Conservation (phyloP, 2,329 filamentous ascomycete species). For the Monosporascus cannonballus region DNA sequence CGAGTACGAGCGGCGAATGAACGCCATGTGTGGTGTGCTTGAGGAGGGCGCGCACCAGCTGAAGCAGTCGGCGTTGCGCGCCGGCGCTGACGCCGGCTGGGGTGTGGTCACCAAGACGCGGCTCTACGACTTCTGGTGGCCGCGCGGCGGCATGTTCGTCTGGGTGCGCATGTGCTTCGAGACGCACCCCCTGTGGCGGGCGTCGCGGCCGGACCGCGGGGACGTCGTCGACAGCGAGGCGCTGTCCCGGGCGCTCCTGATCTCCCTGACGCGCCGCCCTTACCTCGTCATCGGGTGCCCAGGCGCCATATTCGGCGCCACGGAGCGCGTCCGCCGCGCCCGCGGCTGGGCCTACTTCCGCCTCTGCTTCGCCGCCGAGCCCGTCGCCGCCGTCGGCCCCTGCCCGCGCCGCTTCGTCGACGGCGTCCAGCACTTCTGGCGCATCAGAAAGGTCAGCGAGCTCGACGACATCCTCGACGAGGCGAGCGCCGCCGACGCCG, state of each 20-base stretch:
- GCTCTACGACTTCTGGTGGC: conserved; percentile 72
- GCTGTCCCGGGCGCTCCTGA: conserved; percentile 62
- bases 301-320: conserved; percentile 68
- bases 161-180: conserved; percentile 73
- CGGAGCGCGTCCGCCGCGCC: conserved; percentile 47
- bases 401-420: conserved; percentile 60
- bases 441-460: conserved; percentile 58
- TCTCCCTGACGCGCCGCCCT: conserved; percentile 63
- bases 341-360: conserved; percentile 68
- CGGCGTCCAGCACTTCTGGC: conserved; percentile 71
- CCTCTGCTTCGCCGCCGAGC: conserved; percentile 79
- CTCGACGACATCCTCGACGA: conserved; percentile 57
- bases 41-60: conserved; percentile 62
- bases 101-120: conserved; percentile 67
- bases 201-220: conserved; percentile 12
- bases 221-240: conserved; percentile 44
- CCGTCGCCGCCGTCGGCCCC: conserved; percentile 59
- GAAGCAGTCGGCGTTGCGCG: conserved; percentile 50
- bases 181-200: conserved; percentile 61
- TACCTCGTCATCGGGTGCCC: conserved; percentile 65
- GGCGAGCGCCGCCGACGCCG: conserved; percentile 12
- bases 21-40: conserved; percentile 66
- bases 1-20: conserved; percentile 81
- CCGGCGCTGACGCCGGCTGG: conserved; percentile 55
- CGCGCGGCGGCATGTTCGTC: conserved; percentile 85